Conservation (phyloP, 257 asterid genomes). For the Lantana camara region DNA sequence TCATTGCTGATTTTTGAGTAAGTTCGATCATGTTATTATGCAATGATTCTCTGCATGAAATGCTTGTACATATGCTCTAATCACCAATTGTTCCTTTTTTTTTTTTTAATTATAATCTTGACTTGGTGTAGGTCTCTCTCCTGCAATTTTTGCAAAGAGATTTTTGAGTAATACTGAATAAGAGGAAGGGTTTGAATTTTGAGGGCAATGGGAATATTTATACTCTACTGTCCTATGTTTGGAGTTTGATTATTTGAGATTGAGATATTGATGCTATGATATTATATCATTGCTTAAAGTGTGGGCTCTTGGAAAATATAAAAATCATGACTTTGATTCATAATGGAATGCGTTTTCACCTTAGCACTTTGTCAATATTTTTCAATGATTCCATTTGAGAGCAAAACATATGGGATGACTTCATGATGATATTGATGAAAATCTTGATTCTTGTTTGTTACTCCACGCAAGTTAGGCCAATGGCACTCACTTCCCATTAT, state of each 20-base stretch:
- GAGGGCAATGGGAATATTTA: conserved; percentile 38
- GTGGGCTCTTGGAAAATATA: no score
- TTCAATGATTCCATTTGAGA: no score
- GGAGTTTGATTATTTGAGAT: conserved; percentile 2
- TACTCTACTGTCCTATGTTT: no score
- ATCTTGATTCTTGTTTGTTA: not conserved
- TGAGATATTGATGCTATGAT: no score
- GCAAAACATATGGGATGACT: not conserved
- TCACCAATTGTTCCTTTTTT: not conserved
- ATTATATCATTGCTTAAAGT: no score
- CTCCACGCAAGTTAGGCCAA: not conserved
- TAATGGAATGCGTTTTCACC: no score
- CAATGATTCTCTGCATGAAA: conserved; percentile 15
- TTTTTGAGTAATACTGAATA: conserved; percentile 19
- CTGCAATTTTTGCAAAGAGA: conserved; percentile 14
- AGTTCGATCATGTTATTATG: conserved; percentile 26
- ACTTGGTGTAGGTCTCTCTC: conserved; percentile 1
- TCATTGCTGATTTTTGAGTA: conserved; percentile 2
- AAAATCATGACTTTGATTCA: no score
- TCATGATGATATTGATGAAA: not conserved
- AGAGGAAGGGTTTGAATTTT: conserved; percentile 4
- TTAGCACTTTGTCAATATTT: no score
- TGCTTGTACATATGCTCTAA: conserved; percentile 37
- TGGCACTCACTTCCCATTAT: not conserved
- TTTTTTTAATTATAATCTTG: no score